Conservation (phyloP, 2,329 filamentous ascomycete species). For the Metarhizium album region DNA sequence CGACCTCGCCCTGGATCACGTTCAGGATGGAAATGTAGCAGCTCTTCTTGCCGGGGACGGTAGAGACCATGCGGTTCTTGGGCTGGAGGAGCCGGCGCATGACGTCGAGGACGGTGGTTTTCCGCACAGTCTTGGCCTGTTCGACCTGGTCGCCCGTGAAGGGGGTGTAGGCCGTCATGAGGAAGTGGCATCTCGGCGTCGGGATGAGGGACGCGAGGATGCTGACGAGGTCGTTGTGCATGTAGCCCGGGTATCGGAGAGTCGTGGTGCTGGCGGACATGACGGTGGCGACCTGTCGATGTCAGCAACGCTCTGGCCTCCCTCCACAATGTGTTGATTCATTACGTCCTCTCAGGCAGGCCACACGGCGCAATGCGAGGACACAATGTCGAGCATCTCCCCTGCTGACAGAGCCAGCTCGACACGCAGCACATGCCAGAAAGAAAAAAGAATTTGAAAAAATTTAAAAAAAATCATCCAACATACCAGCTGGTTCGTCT, state of each 20-base stretch:
- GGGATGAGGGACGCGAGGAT: slow-evolving; percentile 94
- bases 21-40: slow-evolving; percentile 99
- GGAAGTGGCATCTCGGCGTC: slow-evolving; percentile 92
- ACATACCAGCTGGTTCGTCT: slow-evolving; percentile 83
- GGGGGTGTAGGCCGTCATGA: slow-evolving; percentile 96
- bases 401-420: neutral
- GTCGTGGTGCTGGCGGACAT: slow-evolving; percentile 98
- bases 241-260: slow-evolving; percentile 92
- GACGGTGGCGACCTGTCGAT: slow-evolving; percentile 67
- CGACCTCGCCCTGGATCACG: slow-evolving; percentile 97
- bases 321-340: too few relatives aligned
- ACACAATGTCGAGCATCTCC: too few relatives aligned
- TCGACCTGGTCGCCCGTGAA: slow-evolving; percentile 96
- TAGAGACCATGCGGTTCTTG: slow-evolving; percentile 99
- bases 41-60: slow-evolving; percentile 87
- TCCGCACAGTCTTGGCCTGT: slow-evolving; percentile 93
- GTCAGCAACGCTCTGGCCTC: neutral
- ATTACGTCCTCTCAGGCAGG: neutral
- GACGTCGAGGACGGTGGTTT: slow-evolving; percentile 94
- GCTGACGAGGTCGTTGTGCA: slow-evolving; percentile 98
- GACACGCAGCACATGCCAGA: too few relatives aligned
- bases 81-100: slow-evolving; percentile 93
- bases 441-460: neutral
- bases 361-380: neutral
- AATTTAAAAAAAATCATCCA: neutral